Evolutionary conservation across 2,329 filamentous ascomycete species (phyloP), one percentile per base, ranked within the genome.

Genomic region (Emericellopsis cladophorae): DNA sequence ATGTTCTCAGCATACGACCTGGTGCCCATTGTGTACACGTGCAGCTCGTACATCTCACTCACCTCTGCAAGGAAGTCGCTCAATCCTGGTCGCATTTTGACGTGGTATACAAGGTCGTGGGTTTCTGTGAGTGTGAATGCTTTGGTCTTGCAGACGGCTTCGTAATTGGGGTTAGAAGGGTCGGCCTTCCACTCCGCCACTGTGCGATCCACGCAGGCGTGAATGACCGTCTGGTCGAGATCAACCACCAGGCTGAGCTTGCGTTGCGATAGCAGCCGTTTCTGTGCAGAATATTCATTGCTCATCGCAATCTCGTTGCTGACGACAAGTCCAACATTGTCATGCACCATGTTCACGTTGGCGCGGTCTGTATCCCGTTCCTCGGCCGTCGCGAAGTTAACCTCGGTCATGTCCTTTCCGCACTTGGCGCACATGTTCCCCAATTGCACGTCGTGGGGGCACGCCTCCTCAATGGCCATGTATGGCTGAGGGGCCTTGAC

Each of bases 1-100:
- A 98, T 93, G 45, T 86, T 83, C 50, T 89, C 73, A 9, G 92
- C 92, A 56, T 98, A 98, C n/a, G 90, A 86, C 47, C 92, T 78
- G 18, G 92, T 98, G 42, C 90, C 92, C 92, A 98, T 98, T 35
- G 92, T 98, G 66, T 98, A 98, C 47, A 98, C 90, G 58, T 98
- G 92, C 54, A 96, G 70, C 64, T 98, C 92, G 63, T 92, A 98
- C 52, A 92, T 67, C 53, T 80, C 73, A 1, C 87, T 77, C 37
- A 95, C 73, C 40, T 77, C 75, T 44, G 84, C 70, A 38, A 98
- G 69, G 54, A 98, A 98, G 34, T 82, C 75, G 46, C 78, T 70
- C 39, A 96, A 65, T 3, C 89, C 88, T 0, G 92, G 92, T 31
- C 92, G 85, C 65, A 95, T 79, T 66, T 98, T 98, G 67, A 98